Evolutionary conservation across 192 early-diverging fungal species (phyloP), one percentile per base, ranked within the genome.

Genomic region (Hyaloraphidium curvatum): DNA sequence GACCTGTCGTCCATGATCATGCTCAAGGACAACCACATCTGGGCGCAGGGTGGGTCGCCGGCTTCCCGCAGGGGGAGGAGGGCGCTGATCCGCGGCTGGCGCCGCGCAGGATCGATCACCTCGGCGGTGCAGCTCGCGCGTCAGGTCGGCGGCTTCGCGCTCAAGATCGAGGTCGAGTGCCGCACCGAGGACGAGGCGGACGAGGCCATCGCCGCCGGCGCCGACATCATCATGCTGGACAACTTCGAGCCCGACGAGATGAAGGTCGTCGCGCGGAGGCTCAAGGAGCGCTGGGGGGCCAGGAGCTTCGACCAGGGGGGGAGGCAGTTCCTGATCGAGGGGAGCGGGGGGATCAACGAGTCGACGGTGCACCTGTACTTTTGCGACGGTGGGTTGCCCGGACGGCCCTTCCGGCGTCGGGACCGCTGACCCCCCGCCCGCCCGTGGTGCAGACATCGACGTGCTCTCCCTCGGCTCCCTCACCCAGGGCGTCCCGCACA

Each of bases 1-100:
- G 90, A 95, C 65, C 72, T 98, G 48, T 93, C 89, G 2, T 79
- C 86, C 14, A 93, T 95, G 90, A 84, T 98, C 51, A 98, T 98
- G 94, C 74, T 98, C 43, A 98, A 98, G 67, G 94, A 98, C 70
- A 95, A 97, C 69, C 94, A 97, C 58, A 81, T 97, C 54, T 97
- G 93, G 93, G 66, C 70, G 3, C 43, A 48, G 25, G 43, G 43
- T 19, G 43, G 25, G 11, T 48, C 7, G 9, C 25, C 17, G 43
- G 25, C 43, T 9, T 5, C 17, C 14, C 7, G 14, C 25, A 25
- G 4, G 17, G 14, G 43, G 11, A 48, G 9, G 17, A 4, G 43
- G 7, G 43, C 5, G 7, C 25, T 48, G 11, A 21, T 5, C 43
- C 25, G 14, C 25, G 19, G 7, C 14, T 19, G 7, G 43, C 9